Percentiles rank a stretch among this genome's conserved stretches.
Conservation (phyloP, 768 basidiomycete species). For the Cubamyces sp. region DNA sequence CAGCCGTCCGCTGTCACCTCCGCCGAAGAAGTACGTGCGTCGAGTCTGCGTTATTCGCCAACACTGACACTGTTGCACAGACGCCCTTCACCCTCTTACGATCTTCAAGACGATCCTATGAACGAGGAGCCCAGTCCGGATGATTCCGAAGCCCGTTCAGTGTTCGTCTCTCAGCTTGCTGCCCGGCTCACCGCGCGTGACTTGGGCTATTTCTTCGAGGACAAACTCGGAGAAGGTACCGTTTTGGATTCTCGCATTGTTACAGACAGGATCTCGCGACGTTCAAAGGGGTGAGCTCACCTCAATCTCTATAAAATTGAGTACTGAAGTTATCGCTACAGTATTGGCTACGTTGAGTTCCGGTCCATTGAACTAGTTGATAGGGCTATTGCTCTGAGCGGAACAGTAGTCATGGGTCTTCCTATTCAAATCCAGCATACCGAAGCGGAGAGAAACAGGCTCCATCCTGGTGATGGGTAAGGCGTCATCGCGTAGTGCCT, state of each 20-base stretch:
- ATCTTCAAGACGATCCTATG: slow-evolving; percentile 60
- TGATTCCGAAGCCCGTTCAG: slow-evolving; percentile 97
- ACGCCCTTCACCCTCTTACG: slow-evolving; percentile 74
- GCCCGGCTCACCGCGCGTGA: slow-evolving; percentile 96
- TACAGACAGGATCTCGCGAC: slow-evolving; percentile 89
- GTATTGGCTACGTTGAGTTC: slow-evolving; percentile 99
- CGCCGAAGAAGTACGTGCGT: slow-evolving; percentile 28
- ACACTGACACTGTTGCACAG: slow-evolving; percentile 40
- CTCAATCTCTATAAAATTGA: slow-evolving; percentile 29
- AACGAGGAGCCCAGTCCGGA: slow-evolving; percentile 93
- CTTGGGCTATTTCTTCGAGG: slow-evolving; percentile 98
- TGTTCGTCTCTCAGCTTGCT: slow-evolving; percentile 98
- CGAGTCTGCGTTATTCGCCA: slow-evolving; percentile 44
- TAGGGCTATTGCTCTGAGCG: slow-evolving; percentile 86
- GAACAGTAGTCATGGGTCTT: slow-evolving; percentile 97
- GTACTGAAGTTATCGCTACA: slow-evolving; percentile 35
- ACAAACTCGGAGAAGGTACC: slow-evolving; percentile 89
- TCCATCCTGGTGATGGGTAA: slow-evolving; percentile 87
- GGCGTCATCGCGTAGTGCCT: slow-evolving; percentile 25
- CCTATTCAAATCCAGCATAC: slow-evolving; percentile 97
- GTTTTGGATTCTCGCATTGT: slow-evolving; percentile 98
- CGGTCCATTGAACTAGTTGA: slow-evolving; percentile 88
- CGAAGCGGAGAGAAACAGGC: slow-evolving; percentile 92
- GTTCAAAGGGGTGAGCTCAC: slow-evolving; percentile 98
- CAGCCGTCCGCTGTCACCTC: slow-evolving; percentile 42